Evolutionary conservation across 192 early-diverging fungal genomes (phyloP).

Genomic region (Diversispora eburnea): DNA sequence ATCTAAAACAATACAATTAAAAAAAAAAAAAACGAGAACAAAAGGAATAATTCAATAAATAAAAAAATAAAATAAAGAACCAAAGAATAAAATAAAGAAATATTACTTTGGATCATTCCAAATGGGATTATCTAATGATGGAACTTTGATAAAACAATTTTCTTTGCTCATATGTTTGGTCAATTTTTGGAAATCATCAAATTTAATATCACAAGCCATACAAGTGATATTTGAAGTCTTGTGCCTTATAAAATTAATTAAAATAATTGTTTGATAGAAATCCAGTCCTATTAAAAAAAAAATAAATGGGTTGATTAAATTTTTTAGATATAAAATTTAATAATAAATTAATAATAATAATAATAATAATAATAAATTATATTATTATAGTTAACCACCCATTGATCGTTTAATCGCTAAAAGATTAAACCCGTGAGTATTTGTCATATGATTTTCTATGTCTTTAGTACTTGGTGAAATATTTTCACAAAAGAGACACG

Average conservation of each 20-base stretch:
- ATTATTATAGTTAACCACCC: constrained; percentile 6
- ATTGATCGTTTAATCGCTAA: constrained; percentile 44
- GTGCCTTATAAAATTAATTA: constrained; percentile 85
- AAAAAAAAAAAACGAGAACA: neutral
- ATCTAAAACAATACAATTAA: constrained; percentile 26
- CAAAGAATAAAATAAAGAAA: neutral
- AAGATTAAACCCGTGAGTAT: constrained; percentile 77
- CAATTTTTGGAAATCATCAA: constrained; percentile 48
- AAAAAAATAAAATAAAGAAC: neutral
- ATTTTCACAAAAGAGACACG: constrained; percentile 76
- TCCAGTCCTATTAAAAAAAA: constrained; percentile 49
- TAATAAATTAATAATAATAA: neutral
- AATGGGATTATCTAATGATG: constrained; percentile 49
- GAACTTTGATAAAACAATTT: constrained; percentile 51
- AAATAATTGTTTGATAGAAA: constrained; percentile 77
- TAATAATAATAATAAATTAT: neutral
- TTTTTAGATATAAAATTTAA: neutral
- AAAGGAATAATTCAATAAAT: neutral
- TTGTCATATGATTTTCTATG: constrained; percentile 68
- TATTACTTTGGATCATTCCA: constrained; percentile 73
- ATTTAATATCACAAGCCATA: constrained; percentile 60
- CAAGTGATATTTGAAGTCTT: constrained; percentile 61
- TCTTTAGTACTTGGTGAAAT: constrained; percentile 60
- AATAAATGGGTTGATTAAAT: neutral
- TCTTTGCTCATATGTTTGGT: constrained; percentile 60